These are phyloP conservation scores for Dissophora ornata DNA, from an alignment of 192 early-diverging fungal species.

Conservation along the genomic window DNA sequence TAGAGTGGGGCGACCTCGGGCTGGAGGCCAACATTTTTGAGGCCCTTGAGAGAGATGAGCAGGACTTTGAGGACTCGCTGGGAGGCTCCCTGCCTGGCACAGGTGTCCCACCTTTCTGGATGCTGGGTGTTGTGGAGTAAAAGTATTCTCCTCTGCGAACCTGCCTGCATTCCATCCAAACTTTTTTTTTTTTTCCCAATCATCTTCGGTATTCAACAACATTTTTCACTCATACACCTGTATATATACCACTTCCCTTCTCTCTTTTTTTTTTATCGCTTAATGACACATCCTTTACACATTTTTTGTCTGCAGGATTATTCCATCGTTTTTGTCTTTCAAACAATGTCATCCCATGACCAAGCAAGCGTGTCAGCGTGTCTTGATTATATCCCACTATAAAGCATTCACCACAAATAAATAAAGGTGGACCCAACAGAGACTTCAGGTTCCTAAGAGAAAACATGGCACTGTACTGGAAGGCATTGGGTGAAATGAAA, in stretches of 20 bases:
- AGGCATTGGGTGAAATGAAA: no score
- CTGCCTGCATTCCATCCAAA: background rate
- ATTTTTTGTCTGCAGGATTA: background rate
- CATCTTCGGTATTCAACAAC: no score
- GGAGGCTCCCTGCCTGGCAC: constrained; percentile 40
- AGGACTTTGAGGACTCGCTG: constrained; percentile 44
- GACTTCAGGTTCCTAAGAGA: no score
- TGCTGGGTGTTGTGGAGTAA: constrained; percentile 58
- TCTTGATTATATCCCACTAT: background rate
- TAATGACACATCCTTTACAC: no score
- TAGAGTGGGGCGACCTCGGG: constrained; percentile 46
- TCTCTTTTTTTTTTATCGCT: background rate
- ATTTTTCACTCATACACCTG: constrained; percentile 22
- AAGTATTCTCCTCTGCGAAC: background rate
- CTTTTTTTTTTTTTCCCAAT: background rate
- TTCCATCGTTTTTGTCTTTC: background rate
- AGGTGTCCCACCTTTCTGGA: constrained; percentile 67
- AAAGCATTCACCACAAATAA: background rate
- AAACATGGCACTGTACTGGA: no score
- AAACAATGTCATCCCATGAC: no score
- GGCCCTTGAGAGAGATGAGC: constrained; percentile 31
- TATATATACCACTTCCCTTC: constrained; percentile 18
- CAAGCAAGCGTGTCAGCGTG: no score
- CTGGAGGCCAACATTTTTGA: constrained; percentile 48
- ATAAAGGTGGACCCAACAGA: background rate